phyloP scores from a whole-genome alignment of 495 filamentous ascomycete species.

The Xylaria telfairii region DNA sequence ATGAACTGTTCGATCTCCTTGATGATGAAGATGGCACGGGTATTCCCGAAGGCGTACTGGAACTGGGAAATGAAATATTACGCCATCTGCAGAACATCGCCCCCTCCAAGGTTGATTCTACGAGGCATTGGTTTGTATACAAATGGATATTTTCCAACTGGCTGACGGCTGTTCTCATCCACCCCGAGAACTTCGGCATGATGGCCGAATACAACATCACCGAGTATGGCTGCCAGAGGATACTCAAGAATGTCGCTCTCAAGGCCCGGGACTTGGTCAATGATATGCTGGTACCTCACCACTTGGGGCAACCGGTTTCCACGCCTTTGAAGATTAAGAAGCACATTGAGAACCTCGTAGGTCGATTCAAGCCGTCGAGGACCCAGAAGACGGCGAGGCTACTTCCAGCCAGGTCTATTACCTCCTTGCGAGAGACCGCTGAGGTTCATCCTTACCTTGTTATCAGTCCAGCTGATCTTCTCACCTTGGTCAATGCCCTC shows the following conservation, averaged over 20 bases:
- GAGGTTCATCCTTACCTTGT: constrained; percentile 77
- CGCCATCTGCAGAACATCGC: constrained; percentile 73
- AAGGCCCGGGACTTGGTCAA: constrained; percentile 76
- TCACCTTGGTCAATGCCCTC: constrained; percentile 72
- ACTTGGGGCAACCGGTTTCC: constrained; percentile 63
- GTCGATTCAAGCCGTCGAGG: constrained; percentile 64
- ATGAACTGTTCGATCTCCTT: constrained; percentile 83
- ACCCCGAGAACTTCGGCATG: constrained; percentile 89
- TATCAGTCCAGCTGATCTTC: constrained; percentile 73
- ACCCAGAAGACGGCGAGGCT: constrained; percentile 63
- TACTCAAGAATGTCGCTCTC: constrained; percentile 82
- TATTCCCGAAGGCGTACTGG: constrained; percentile 82
- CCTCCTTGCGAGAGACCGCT: constrained; percentile 70
- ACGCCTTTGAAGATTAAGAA: constrained; percentile 69
- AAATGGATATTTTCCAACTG: constrained; percentile 94
- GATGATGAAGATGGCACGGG: constrained; percentile 79
- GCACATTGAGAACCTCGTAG: constrained; percentile 79
- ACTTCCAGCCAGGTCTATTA: constrained; percentile 70
- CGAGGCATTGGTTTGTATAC: constrained; percentile 78
- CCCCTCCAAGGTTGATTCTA: constrained; percentile 63
- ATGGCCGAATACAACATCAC: constrained; percentile 90
- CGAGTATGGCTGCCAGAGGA: constrained; percentile 85
- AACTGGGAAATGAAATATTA: constrained; percentile 81
- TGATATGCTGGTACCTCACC: constrained; percentile 62
- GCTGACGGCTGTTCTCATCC: constrained; percentile 81